Conservation (phyloP, 495 filamentous ascomycete species). For the Jackrogersella multiformis region DNA sequence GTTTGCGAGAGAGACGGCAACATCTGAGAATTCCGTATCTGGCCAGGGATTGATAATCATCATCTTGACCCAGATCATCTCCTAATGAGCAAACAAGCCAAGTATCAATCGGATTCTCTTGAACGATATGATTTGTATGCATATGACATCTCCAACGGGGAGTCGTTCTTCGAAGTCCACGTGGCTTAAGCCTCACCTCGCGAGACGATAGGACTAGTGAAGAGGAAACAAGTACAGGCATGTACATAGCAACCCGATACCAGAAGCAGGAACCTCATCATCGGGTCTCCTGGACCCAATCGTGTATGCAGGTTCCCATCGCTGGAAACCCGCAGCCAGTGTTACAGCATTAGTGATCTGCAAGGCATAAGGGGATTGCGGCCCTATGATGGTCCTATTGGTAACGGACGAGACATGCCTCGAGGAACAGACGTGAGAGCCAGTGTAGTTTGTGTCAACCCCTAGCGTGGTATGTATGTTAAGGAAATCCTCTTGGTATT, state of each 20-base stretch:
- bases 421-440: background rate
- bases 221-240: no score
- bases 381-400: background rate
- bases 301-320: slow-evolving; percentile 16
- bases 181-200: slow-evolving; percentile 23
- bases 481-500: background rate
- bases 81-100: background rate
- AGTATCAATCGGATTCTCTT: background rate
- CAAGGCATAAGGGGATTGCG: background rate
- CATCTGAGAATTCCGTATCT: background rate
- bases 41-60: background rate
- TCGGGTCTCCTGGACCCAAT: slow-evolving; percentile 10
- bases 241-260: background rate
- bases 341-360: slow-evolving; percentile 11
- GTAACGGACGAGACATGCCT: background rate
- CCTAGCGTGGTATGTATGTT: background rate
- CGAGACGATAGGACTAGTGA: no score
- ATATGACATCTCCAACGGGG: background rate
- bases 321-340: background rate
- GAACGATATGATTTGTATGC: background rate
- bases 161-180: background rate
- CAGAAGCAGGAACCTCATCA: slow-evolving; percentile 2
- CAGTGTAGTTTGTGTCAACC: background rate
- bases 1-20: no score
- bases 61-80: background rate